Evolutionary conservation across 371 early-diverging fungal genomes (phyloP).

Genomic region (Mortierella sp.): DNA sequence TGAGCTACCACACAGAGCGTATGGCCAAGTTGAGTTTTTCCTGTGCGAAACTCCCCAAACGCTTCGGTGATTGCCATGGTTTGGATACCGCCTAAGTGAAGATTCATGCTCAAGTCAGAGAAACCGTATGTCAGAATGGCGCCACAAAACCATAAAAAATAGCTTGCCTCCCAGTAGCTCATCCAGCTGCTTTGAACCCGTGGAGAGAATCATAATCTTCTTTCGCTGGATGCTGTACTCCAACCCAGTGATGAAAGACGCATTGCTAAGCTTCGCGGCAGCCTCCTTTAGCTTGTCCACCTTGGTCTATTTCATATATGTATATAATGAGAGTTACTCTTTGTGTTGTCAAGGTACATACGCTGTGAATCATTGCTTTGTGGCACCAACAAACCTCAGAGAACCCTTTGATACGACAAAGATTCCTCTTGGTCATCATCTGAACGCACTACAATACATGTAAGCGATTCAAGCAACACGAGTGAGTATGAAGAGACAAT

Average conservation of each 20-base stretch:
- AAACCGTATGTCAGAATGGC: background rate
- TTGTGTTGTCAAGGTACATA: too few relatives aligned
- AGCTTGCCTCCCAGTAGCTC: constrained; percentile 81
- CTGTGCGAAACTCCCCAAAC: constrained; percentile 86
- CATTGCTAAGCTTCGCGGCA: constrained; percentile 62
- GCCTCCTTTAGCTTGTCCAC: constrained; percentile 90
- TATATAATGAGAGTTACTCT: too few relatives aligned
- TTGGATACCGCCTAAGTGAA: constrained; percentile 81
- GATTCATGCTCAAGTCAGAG: background rate
- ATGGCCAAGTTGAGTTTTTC: constrained; percentile 85
- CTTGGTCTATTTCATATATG: constrained; percentile 65
- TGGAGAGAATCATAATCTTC: constrained; percentile 85
- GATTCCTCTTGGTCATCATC: constrained; percentile 79
- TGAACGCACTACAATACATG: constrained; percentile 72
- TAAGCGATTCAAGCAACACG: background rate
- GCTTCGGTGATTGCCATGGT: constrained; percentile 90
- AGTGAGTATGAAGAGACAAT: background rate
- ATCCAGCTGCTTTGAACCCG: constrained; percentile 93
- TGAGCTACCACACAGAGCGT: constrained; percentile 85
- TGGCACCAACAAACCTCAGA: constrained; percentile 62
- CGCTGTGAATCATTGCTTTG: background rate
- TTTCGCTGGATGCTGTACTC: constrained; percentile 82
- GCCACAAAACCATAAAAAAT: background rate
- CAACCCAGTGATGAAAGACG: constrained; percentile 86
- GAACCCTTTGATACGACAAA: constrained; percentile 82